A percentile compares a stretch with the other conserved stretches of the same genome.
These are phyloP conservation scores for Allantophomopsis lycopodina DNA, from an alignment of 2,329 filamentous ascomycete genomes.

Conservation along the genomic window DNA sequence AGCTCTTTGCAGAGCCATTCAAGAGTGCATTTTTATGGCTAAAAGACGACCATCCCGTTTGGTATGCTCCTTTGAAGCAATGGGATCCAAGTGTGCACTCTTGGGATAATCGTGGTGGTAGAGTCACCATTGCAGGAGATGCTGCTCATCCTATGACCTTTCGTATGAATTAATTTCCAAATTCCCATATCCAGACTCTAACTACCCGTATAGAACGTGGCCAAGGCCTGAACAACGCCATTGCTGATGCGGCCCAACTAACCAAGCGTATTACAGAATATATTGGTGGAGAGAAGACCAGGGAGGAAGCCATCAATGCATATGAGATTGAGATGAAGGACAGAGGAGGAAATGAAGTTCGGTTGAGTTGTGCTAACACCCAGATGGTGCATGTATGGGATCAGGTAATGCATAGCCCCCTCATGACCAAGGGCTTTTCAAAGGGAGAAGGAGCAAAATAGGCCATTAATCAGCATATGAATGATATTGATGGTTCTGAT, in stretches of 20 bases:
- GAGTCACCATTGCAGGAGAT: slow-evolving; percentile 19
- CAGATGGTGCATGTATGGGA: slow-evolving; percentile 29
- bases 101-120: slow-evolving; percentile 18
- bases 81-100: slow-evolving; percentile 19
- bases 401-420: slow-evolving; percentile 16
- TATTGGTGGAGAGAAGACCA: slow-evolving; percentile 3
- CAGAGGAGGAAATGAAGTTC: slow-evolving; percentile 28
- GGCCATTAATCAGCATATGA: too few relatives aligned
- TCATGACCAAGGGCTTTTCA: slow-evolving; percentile 10
- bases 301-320: slow-evolving; percentile 17
- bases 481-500: too few relatives aligned
- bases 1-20: slow-evolving; percentile 27
- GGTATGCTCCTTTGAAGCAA: slow-evolving; percentile 15
- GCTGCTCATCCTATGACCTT: slow-evolving; percentile 22
- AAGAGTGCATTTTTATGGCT: slow-evolving; percentile 23
- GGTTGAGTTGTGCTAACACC: slow-evolving; percentile 26
- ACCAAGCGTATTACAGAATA: slow-evolving; percentile 7
- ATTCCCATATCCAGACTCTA: slow-evolving; percentile 1
- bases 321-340: slow-evolving; percentile 31
- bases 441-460: background rate
- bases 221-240: slow-evolving; percentile 32
- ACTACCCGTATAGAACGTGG: slow-evolving; percentile 26
- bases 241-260: slow-evolving; percentile 27
- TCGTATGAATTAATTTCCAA: slow-evolving; percentile 11
- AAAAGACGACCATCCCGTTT: slow-evolving; percentile 16